These are phyloP conservation scores for Apiotrichum gracile DNA, from an alignment of 1,284 basidiomycete species.

Conservation along the genomic window DNA sequence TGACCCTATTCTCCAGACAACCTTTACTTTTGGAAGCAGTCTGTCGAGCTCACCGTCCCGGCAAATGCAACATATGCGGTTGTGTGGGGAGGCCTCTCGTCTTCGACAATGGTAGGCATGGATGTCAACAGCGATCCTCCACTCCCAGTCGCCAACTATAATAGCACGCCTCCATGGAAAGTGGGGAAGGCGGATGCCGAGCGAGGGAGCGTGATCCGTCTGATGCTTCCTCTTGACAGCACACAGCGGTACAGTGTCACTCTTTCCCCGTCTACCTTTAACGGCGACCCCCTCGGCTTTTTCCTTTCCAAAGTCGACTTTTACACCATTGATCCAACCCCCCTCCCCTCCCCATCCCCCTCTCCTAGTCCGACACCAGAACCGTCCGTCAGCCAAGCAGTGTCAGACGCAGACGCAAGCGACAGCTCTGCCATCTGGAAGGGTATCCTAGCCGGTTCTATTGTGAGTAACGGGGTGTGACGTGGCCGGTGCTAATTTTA, in stretches of 20 bases:
- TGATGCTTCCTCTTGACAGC: not conserved
- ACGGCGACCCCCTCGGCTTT: not conserved
- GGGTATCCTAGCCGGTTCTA: not conserved
- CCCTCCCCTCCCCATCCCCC: not conserved
- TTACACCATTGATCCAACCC: not conserved
- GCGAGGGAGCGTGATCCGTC: not conserved
- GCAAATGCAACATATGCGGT: not conserved
- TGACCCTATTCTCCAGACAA: not conserved
- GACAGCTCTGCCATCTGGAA: not conserved
- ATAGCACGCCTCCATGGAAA: not conserved
- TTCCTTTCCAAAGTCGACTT: not conserved
- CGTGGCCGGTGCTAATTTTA: not conserved
- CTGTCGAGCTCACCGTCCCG: not conserved
- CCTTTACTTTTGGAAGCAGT: not conserved
- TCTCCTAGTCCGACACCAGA: not conserved
- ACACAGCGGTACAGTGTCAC: not conserved
- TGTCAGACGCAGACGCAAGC: not conserved
- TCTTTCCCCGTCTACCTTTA: not conserved
- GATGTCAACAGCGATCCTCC: not conserved
- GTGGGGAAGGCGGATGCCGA: no score
- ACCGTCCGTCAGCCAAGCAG: not conserved
- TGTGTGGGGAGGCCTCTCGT: not conserved
- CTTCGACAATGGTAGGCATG: not conserved
- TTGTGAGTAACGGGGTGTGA: not conserved
- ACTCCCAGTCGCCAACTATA: not conserved